Evolutionary conservation across 2,329 filamentous ascomycete species (phyloP), one percentile per base, ranked within the genome.

Genomic region (Colletotrichum orbiculare): DNA sequence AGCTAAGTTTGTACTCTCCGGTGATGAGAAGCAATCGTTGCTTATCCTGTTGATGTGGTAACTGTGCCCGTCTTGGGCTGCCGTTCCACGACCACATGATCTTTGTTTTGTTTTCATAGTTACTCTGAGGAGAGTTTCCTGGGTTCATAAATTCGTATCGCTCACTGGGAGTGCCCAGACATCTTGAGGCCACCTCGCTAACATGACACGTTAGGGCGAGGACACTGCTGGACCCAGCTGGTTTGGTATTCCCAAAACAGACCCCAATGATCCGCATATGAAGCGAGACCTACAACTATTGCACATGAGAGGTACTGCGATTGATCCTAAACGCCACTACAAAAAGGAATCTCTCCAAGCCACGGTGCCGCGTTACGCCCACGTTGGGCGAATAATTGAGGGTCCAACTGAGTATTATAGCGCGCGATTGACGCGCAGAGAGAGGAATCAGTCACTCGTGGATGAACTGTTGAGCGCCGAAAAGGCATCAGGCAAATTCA

Each of bases 201-300:
- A 46, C 15, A 17, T 17, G n/a, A 11, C 11, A 17, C 15, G 43
- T 15, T 37, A 66, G 63, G 45, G 37, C 48, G 75, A 76, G 58
- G 74, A 82, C 62, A 91, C 90, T 67, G 91, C 94, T 54, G 96
- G 95, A 48, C 79, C 89, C 13, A 83, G 91, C 63, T 98, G 95
- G 95, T 98, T 91, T 80, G 87, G 96, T 71, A 83, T 99, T 58
- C 94, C 94, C 6, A 89, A 89, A 72, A 97, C 95, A 34, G 84
- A 92, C 54, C 88, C 93, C 8, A 97, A 95, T 33, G 84, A 92
- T 54, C 88, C 93, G 11, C 89, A 96, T 73, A 83, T 97, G 67
- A 97, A 94, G 78, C 87, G 93, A 70, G 95, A 99, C 75, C 83
- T 97, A 54, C 94, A 97, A 77, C 83, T 98, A 10, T 82, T 99